These are phyloP conservation scores for Citrus trifoliata DNA, from an alignment of 345 rosid genomes.

Conservation along the genomic window DNA sequence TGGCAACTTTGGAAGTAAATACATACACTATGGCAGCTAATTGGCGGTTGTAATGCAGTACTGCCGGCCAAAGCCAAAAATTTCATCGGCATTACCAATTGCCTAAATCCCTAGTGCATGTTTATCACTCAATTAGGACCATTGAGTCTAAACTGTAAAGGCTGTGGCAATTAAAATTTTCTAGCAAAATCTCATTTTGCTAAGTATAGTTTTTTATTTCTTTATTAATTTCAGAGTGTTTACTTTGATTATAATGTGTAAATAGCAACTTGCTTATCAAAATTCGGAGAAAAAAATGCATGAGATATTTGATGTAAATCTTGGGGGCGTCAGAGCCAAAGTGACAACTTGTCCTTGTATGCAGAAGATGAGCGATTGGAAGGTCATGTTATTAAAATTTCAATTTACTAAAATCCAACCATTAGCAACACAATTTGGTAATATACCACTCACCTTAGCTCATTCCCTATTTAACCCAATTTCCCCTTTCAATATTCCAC, in stretches of 20 bases:
- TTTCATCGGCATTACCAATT: neutral
- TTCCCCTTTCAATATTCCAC: slow-evolving; percentile 19
- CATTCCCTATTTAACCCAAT: slow-evolving; percentile 39
- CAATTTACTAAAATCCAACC: slow-evolving; percentile 32
- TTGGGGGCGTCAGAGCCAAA: slow-evolving; percentile 45
- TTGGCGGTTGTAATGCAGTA: neutral
- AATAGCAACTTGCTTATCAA: neutral
- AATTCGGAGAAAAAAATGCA: neutral
- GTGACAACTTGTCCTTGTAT: slow-evolving; percentile 24
- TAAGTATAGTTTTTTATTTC: neutral
- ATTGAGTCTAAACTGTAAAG: neutral
- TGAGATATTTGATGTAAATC: slow-evolving; percentile 1
- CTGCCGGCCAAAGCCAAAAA: neutral
- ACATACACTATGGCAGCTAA: too few relatives aligned
- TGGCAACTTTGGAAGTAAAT: too few relatives aligned
- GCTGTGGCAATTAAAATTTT: neutral
- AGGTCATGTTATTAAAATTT: slow-evolving; percentile 17
- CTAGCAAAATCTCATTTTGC: neutral
- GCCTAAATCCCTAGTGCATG: neutral
- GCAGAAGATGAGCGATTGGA: slow-evolving; percentile 18
- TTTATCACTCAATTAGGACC: neutral
- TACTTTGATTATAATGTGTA: neutral
- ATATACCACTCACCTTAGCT: slow-evolving; percentile 22
- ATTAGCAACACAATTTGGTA: slow-evolving; percentile 25
- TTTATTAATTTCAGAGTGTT: neutral